Evolutionary conservation across 345 rosid genomes (phyloP), one percentile per base, ranked within the genome.

Genomic region (Hypericum perforatum): DNA sequence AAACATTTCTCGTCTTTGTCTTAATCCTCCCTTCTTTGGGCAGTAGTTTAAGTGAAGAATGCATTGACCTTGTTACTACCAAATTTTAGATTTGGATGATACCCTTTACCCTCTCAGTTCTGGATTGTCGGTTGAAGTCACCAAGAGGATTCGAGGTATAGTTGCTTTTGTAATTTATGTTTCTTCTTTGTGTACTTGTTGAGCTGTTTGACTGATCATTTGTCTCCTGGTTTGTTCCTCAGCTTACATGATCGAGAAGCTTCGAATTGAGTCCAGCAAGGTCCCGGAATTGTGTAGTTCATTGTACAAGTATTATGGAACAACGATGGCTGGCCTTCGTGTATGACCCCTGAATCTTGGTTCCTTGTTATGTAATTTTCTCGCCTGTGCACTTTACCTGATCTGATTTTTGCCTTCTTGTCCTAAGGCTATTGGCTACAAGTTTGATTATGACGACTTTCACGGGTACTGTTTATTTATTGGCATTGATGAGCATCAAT

Each of bases 291-390:
- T 52, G 16, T 52, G 55, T 37, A n/a, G 10, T 5, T 36, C 55
- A 11, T 16, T 52, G 12, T 52, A 52, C 42, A 52, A 36, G n/a
- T 36, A 52, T 38, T 52, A 52, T 52, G 55, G 55, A 6, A 52
- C 55, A 11, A 52, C 55, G 12, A 11, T 52, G 41, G 55, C 55
- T 32, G 55, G 55, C 7, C 55, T 52, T 41, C 11, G 55, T 39
- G 55, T 52, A 52, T 8, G 16, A 22, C 32, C 32, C 7, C n/a
- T 8, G 13, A 37, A 52, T 6, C 14, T 8, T 5, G 22, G 11
- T 10, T 5, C 37, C 36, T 48, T 14, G 8, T 48, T 14, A 36
- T 14, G 15, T 10, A 22, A 16, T 16, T 9, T 15, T 8, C 39
- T 12, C n/a, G 11, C 38, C 5, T 13, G 8, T 52, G 38, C n/a